Conservation (phyloP, 1,284 basidiomycete species). For the Mycosarcoma maydis region DNA sequence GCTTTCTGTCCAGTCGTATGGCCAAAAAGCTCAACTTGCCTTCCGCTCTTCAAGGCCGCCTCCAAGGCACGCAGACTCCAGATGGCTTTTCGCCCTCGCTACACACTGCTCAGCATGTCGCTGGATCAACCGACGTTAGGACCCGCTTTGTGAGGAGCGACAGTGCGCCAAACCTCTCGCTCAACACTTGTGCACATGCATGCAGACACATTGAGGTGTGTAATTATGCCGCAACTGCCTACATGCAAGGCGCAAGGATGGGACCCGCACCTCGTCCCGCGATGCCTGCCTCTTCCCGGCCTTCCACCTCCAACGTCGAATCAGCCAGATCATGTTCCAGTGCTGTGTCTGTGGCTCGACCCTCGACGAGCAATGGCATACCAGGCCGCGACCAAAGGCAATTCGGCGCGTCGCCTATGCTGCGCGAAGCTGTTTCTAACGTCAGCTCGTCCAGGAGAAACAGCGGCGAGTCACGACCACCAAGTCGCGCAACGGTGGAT, state of each 20-base stretch:
- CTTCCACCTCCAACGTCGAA: constrained; percentile 15
- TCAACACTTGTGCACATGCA: not conserved
- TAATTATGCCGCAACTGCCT: constrained; percentile 30
- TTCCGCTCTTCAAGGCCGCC: constrained; percentile 25
- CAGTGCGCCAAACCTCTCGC: constrained; percentile 33
- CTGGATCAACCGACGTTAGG: not conserved
- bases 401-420: constrained; percentile 10
- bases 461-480: constrained; percentile 27
- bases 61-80: constrained; percentile 31
- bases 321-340: not conserved
- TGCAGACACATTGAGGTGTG: constrained; percentile 30
- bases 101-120: not conserved
- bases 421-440: constrained; percentile 14
- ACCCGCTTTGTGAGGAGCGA: constrained; percentile 30
- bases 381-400: not conserved
- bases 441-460: constrained; percentile 22
- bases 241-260: constrained; percentile 36
- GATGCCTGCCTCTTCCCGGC: constrained; percentile 10
- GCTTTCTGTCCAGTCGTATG: constrained; percentile 41
- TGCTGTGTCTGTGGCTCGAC: not conserved
- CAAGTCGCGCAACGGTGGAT: constrained; percentile 22
- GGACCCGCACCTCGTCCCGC: constrained; percentile 30
- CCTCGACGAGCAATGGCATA: constrained; percentile 13
- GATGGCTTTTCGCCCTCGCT: constrained; percentile 2
- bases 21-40: constrained; percentile 42